Conservation (phyloP, 495 filamentous ascomycete genomes). For the Aspergillus heteromorphus region DNA sequence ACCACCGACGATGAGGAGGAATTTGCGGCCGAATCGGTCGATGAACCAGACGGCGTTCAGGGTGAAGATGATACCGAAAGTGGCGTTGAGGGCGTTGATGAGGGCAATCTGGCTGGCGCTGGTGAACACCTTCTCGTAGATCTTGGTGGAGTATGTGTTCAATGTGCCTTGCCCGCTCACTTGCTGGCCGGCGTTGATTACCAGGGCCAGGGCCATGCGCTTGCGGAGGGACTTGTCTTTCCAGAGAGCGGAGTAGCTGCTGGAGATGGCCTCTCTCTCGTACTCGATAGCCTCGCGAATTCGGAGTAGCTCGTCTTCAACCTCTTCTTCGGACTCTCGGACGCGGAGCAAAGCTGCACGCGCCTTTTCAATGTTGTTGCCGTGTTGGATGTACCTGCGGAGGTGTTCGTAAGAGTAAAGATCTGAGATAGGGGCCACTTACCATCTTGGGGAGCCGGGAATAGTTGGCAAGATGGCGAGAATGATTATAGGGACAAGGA, state of each 20-base stretch:
- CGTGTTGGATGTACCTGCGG: slow-evolving; percentile 44
- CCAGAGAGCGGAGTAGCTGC: slow-evolving; percentile 52
- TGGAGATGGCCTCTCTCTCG: slow-evolving; percentile 56
- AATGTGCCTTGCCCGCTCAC: slow-evolving; percentile 57
- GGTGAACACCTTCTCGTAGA: slow-evolving; percentile 60
- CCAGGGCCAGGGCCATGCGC: slow-evolving; percentile 47
- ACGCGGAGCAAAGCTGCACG: slow-evolving; percentile 43
- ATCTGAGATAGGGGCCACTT: not conserved
- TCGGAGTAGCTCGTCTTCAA: slow-evolving; percentile 51
- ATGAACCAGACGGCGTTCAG: slow-evolving; percentile 65
- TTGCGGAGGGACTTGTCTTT: slow-evolving; percentile 57
- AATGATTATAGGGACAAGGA: slow-evolving; percentile 51
- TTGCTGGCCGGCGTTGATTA: slow-evolving; percentile 59
- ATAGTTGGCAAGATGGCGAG: slow-evolving; percentile 48
- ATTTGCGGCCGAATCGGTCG: slow-evolving; percentile 64
- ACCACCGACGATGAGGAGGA: slow-evolving; percentile 61
- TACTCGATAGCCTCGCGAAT: slow-evolving; percentile 59
- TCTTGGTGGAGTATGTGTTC: slow-evolving; percentile 58
- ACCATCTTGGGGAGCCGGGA: slow-evolving; percentile 56
- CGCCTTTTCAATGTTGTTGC: slow-evolving; percentile 50
- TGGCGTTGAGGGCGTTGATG: slow-evolving; percentile 66
- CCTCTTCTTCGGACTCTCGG: slow-evolving; percentile 53
- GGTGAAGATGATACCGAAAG: slow-evolving; percentile 61
- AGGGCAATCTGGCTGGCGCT: slow-evolving; percentile 51
- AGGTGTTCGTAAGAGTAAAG: not conserved